Evolutionary conservation across 768 basidiomycete genomes (phyloP).

Genomic region (Mrakia hoshinonis): DNA sequence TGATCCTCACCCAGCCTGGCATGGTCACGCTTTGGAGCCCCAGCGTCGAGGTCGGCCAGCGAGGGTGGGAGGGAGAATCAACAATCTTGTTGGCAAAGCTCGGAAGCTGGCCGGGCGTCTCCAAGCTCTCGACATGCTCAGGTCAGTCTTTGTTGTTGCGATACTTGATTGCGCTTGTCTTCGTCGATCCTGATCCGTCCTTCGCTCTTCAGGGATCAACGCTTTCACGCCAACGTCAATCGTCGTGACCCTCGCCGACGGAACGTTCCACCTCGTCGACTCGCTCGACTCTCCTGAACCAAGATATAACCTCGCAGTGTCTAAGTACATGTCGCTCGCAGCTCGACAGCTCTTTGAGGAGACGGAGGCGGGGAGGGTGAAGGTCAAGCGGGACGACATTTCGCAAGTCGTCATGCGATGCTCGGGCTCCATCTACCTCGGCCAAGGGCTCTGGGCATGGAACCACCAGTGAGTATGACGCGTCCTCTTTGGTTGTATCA

Average conservation of each 20-base stretch:
- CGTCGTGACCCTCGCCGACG: conserved; percentile 1
- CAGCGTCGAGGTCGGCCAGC: not conserved
- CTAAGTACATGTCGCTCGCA: not conserved
- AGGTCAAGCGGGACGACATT: not conserved
- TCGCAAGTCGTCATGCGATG: not conserved
- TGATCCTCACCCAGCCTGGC: not conserved
- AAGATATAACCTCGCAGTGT: not conserved
- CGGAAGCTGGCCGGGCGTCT: conserved; percentile 6
- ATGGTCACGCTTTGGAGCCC: conserved; percentile 9
- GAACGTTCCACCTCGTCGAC: conserved; percentile 11
- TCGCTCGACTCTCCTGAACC: not conserved
- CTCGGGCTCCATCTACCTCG: conserved; percentile 8
- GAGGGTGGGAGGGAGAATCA: conserved; percentile 14
- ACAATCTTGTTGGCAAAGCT: conserved; percentile 1
- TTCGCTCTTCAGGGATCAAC: not conserved
- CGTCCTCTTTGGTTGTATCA: too few relatives aligned
- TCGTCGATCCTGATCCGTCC: not conserved
- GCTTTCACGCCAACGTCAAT: not conserved
- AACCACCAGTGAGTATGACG: conserved; percentile 1
- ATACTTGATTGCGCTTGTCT: not conserved
- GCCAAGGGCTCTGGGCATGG: conserved; percentile 5
- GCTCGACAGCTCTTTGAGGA: conserved; percentile 7
- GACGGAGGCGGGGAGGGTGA: not conserved
- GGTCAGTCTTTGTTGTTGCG: not conserved
- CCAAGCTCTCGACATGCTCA: not conserved